Base-by-base conservation (phyloP, 441 rosid species). In the Adansonia gregorii region DNA sequence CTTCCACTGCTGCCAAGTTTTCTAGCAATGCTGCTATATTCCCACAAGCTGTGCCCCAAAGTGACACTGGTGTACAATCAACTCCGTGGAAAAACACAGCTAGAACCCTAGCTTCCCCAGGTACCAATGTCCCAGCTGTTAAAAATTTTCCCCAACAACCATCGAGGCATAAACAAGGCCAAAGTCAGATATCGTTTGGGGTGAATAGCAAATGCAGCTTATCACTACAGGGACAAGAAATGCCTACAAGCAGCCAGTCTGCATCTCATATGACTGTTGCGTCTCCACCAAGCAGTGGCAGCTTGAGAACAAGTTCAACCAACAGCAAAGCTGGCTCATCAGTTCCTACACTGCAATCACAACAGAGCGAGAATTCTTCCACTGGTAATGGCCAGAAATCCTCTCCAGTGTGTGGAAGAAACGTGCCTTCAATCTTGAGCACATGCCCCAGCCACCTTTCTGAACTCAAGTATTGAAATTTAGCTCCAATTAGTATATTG, bases 321-420 rank as follows among this genome's bases (percentile, higher is more conserved):
- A 76, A 70, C 69, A 73, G 63, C 85, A 84, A 73, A 77, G 76
- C 63, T 73, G 84, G 81, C 69, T 61, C 78, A 35, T 78, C 84
- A 14, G 56, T 60, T 69, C 79, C 79, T 49, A 56, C 79, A 64
- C 41, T 72, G 22, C 84, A 73, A 45, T 72, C 80, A 15, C 86
- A 84, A 35, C 83, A 49, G 73, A 52, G 67, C 9, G 87, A 83
- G 52, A 86, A 77, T 74, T 55, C 84, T 68, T 78, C 86, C 15
- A 70, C 83, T 4, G 83, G 85, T 64, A 79, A 86, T 51, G 69
- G 83, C 59, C 86, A 85, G 82, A 85, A 87, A 73, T 78, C 78
- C 3, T 88, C 91, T 73, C 88, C 88, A 3, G 91, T 85, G 31
- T 88, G 91, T 79, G 83, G 89, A 67, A 86, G 91, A 79, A 88